Evolutionary conservation across 345 rosid species (phyloP).

Genomic region (Gossypium anomalum): DNA sequence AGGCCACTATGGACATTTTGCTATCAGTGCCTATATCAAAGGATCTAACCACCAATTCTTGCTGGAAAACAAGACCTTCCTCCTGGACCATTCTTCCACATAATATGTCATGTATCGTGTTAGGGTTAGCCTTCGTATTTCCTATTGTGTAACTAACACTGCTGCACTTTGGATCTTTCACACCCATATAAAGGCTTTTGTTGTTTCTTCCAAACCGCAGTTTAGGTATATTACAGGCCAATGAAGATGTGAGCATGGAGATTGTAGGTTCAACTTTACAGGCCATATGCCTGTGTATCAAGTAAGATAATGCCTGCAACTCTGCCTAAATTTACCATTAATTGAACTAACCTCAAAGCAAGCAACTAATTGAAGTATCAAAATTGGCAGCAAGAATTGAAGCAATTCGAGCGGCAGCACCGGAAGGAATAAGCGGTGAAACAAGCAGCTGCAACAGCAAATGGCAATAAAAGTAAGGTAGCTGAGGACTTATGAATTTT

Average conservation of each 20-base stretch:
- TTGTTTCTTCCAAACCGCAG: not conserved
- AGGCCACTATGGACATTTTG: slow-evolving; percentile 14
- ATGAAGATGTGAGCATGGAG: not conserved
- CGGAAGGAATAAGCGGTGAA: too few relatives aligned
- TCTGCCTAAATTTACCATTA: too few relatives aligned
- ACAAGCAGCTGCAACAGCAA: too few relatives aligned
- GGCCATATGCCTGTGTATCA: not conserved
- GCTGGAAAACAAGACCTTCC: slow-evolving; percentile 13
- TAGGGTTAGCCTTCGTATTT: too few relatives aligned
- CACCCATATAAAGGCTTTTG: not conserved
- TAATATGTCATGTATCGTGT: not conserved
- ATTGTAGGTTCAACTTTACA: not conserved
- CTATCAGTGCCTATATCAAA: slow-evolving; percentile 20
- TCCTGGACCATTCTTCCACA: slow-evolving; percentile 19
- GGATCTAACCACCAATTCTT: slow-evolving; percentile 25
- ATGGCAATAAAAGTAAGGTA: too few relatives aligned
- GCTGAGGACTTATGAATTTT: too few relatives aligned
- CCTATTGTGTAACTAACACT: too few relatives aligned
- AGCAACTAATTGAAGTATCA: too few relatives aligned
- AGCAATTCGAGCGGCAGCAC: too few relatives aligned
- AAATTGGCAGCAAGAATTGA: too few relatives aligned
- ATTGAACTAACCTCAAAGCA: too few relatives aligned
- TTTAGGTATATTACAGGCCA: not conserved
- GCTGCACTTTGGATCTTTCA: not conserved
- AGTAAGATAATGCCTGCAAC: too few relatives aligned